Evolutionary conservation across 2,329 filamentous ascomycete genomes (phyloP).

Genomic region (Clonostachys sp.): DNA sequence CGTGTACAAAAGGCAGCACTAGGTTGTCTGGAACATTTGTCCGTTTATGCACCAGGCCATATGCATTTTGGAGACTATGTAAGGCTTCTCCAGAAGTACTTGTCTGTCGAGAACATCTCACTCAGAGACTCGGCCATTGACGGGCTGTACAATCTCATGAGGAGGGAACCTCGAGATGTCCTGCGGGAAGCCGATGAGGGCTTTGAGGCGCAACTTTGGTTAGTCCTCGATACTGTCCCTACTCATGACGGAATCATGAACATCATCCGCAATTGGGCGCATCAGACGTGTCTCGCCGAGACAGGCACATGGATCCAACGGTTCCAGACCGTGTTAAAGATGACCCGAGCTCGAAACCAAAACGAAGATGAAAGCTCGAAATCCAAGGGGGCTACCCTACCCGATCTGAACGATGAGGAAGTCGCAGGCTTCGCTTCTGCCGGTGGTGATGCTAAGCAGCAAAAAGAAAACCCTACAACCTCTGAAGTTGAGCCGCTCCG

Average conservation of each 20-base stretch:
- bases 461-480: constrained; percentile 39
- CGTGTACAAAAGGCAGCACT: constrained; percentile 73
- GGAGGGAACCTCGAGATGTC: constrained; percentile 80
- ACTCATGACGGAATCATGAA: constrained; percentile 77
- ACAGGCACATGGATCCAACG: constrained; percentile 83
- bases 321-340: constrained; percentile 84
- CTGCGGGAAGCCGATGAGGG: constrained; percentile 69
- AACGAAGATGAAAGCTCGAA: constrained; percentile 41
- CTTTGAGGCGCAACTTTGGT: constrained; percentile 89
- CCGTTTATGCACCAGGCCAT: constrained; percentile 83
- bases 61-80: constrained; percentile 85
- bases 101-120: constrained; percentile 63
- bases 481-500: constrained; percentile 81
- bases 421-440: constrained; percentile 91
- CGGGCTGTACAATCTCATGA: constrained; percentile 92
- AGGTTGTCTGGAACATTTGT: constrained; percentile 83
- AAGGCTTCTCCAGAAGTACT: constrained; percentile 70
- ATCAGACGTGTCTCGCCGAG: constrained; percentile 78
- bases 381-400: constrained; percentile 42
- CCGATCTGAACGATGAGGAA: constrained; percentile 94
- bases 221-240: constrained; percentile 75
- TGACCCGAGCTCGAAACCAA: constrained; percentile 68
- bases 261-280: constrained; percentile 88
- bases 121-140: constrained; percentile 80
- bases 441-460: constrained; percentile 54